Conservation (phyloP, 73 alveolate genomes). For the Tetrahymena elliotti region DNA sequence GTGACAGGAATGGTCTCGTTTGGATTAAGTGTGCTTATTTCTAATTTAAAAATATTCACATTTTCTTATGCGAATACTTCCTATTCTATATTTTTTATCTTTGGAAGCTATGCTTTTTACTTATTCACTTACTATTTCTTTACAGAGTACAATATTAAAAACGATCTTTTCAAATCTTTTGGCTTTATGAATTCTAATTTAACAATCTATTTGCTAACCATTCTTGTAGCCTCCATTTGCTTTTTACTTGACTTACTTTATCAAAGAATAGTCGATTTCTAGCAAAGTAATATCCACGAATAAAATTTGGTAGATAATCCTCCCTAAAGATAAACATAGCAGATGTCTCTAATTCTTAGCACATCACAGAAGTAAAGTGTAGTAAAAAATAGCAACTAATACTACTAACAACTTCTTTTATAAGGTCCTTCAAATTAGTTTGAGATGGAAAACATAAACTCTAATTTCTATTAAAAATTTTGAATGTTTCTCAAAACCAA, state of each 20-base stretch:
- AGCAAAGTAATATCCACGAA: not conserved
- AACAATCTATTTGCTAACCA: not conserved
- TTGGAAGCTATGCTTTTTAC: not conserved
- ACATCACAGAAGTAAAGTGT: not conserved
- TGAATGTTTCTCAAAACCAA: not conserved
- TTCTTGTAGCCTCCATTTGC: not conserved
- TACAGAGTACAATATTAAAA: not conserved
- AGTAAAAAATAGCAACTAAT: not conserved
- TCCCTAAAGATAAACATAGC: not conserved
- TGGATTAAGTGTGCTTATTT: constrained; percentile 6
- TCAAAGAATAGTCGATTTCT: not conserved
- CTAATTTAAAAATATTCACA: constrained; percentile 18
- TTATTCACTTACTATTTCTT: not conserved
- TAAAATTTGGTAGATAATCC: not conserved
- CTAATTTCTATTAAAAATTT: too few species aligned
- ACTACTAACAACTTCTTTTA: not conserved
- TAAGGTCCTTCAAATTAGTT: not conserved
- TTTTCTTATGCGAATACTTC: not conserved
- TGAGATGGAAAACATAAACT: not conserved
- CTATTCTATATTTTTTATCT: not conserved
- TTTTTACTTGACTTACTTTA: not conserved
- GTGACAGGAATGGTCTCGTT: constrained; percentile 33
- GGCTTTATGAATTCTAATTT: not conserved
- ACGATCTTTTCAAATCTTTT: not conserved
- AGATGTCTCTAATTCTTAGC: not conserved